Evolutionary conservation across 495 filamentous ascomycete genomes (phyloP).

Genomic region (Staphylotrichum longicolle): DNA sequence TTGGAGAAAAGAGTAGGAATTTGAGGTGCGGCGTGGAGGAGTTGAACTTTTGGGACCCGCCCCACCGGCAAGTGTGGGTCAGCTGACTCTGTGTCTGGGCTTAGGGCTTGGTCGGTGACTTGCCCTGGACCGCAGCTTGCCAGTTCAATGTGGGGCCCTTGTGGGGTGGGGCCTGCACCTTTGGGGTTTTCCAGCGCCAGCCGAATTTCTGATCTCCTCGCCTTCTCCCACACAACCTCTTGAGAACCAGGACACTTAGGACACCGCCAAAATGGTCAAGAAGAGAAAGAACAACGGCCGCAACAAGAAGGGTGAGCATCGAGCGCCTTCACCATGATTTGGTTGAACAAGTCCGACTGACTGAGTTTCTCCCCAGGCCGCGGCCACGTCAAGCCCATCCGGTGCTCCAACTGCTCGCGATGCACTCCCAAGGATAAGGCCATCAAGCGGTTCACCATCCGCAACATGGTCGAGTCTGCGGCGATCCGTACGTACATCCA

Average conservation of each 20-base stretch:
- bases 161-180: constrained; percentile 23
- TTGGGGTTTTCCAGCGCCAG: constrained; percentile 24
- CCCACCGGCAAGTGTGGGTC: constrained; percentile 31
- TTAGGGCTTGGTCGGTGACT: constrained; percentile 31
- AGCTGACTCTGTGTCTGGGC: constrained; percentile 25
- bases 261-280: constrained; percentile 96
- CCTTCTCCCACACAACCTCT: constrained; percentile 32
- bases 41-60: constrained; percentile 34
- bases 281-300: constrained; percentile 99
- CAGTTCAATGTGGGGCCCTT: constrained; percentile 8
- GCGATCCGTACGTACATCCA: constrained; percentile 84
- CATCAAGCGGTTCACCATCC: constrained; percentile 99
- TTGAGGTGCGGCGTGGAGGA: constrained; percentile 22
- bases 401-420: constrained; percentile 99
- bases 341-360: constrained; percentile 16
- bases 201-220: constrained; percentile 32
- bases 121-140: constrained; percentile 28
- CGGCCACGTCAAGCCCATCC: constrained; percentile 98
- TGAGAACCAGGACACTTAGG: constrained; percentile 39
- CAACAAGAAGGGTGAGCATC: constrained; percentile 85
- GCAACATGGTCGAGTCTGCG: constrained; percentile 99
- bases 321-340: background rate
- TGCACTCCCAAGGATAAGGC: constrained; percentile 99
- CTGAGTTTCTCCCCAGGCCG: constrained; percentile 44
- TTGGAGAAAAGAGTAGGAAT: constrained; percentile 31